A percentile compares a stretch with the other conserved stretches of the same genome.
phyloP scores from a whole-genome alignment of 768 basidiomycete genomes.

The Suillus weaverae region DNA sequence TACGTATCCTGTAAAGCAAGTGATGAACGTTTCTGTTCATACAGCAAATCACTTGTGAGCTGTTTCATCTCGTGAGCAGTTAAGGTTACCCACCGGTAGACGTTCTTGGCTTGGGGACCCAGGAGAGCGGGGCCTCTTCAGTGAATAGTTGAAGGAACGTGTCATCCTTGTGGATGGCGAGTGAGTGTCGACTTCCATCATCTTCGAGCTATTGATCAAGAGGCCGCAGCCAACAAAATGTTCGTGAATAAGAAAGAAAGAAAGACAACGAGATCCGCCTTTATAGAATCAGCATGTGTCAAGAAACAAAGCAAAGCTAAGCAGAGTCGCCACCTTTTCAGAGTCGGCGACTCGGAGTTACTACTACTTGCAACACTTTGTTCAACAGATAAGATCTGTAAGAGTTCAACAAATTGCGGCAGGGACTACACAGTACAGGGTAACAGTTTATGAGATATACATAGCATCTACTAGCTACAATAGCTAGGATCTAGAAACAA shows the following conservation, averaged over 20 bases:
- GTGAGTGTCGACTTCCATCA: slow-evolving; percentile 61
- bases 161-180: slow-evolving; percentile 37
- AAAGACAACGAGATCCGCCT: neutral
- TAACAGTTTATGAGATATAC: slow-evolving; percentile 1
- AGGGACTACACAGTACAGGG: neutral
- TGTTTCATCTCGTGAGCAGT: neutral
- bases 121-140: slow-evolving; percentile 65
- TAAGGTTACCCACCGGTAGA: slow-evolving; percentile 46
- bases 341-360: neutral
- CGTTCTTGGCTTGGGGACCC: slow-evolving; percentile 49
- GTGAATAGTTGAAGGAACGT: slow-evolving; percentile 34
- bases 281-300: neutral
- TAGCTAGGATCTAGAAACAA: slow-evolving; percentile 1
- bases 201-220: neutral
- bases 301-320: neutral
- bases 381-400: neutral
- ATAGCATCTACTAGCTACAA: neutral
- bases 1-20: slow-evolving; percentile 37
- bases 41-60: neutral
- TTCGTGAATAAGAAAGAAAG: neutral
- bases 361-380: neutral
- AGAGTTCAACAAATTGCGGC: neutral
- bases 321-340: neutral
- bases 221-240: neutral
- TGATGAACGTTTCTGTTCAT: slow-evolving; percentile 57